Base-by-base conservation (phyloP, 2,329 filamentous ascomycete species). In the Teratosphaeria gauchensis region DNA sequence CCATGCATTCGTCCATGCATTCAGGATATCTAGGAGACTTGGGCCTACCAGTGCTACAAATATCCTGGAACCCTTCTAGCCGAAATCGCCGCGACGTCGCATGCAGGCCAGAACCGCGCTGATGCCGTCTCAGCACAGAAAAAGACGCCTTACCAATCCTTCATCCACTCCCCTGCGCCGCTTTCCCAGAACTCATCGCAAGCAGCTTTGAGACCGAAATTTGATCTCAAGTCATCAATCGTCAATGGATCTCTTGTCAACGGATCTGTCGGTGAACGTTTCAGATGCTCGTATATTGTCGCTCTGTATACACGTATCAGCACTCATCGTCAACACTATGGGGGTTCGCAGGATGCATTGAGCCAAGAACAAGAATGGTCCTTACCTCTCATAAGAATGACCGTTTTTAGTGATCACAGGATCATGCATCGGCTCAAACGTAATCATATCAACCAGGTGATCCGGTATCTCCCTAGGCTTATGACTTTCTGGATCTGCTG, bases 91-190 rank as follows among this genome's bases (percentile, higher is more conserved):
- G 24, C 24, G 4, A 28, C 24, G 2, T 28, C 2, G 24, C 24
- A 28, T 28, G 24, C 24, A 28, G 24, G 24, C 5, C 9, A 42
- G 11, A 16, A 11, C 9, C n/a, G 35, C 35, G 35, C 35, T 42
- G 35, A 42, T 16, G 35, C 11, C 35, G 35, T 42, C 14, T 14
- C 14, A 42, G 35, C 14, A 42, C n/a, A 16, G 14, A 14, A 42
- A 42, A 19, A 48, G 6, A 21, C 19, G 14, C 14, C 33, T 35
- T 46, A 69, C 67, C 67, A 69, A 66, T 69, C 68, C 51, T 58
- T 57, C 30, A 68, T 61, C 87, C 89, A 97, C 71, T 96, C 92
- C 46, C 89, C 91, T 0, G 91, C 90, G 89, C 94, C 96, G 65
- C 89, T 78, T 31, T 88, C 82, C 59, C 96, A 76, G 67, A 95